Conservation (phyloP, 495 filamentous ascomycete species). For the Penicillium nucicola region DNA sequence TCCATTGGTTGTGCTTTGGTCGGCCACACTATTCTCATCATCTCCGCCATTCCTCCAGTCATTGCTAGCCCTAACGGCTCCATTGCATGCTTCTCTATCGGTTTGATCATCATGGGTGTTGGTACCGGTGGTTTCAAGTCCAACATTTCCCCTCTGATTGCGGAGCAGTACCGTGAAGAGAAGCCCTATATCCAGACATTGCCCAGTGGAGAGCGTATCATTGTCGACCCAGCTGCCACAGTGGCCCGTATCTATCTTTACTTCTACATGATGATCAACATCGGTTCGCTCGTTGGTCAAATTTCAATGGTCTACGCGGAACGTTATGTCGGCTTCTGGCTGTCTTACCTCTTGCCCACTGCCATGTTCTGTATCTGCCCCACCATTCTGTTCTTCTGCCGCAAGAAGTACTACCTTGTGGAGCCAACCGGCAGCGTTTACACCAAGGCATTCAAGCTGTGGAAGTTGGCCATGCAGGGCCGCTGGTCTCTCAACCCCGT, state of each 20-base stretch:
- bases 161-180: constrained; percentile 49
- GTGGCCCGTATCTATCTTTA: constrained; percentile 38
- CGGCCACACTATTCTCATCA: constrained; percentile 61
- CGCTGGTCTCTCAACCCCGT: constrained; percentile 58
- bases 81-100: constrained; percentile 59
- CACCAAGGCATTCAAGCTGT: constrained; percentile 52
- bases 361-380: constrained; percentile 57
- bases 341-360: constrained; percentile 70
- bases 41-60: constrained; percentile 53
- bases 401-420: constrained; percentile 53
- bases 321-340: constrained; percentile 74
- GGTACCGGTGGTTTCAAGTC: constrained; percentile 61
- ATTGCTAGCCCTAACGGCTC: constrained; percentile 21
- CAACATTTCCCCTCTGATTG: constrained; percentile 58
- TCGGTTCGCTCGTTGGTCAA: constrained; percentile 38
- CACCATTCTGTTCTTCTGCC: constrained; percentile 58
- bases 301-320: constrained; percentile 35
- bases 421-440: constrained; percentile 65
- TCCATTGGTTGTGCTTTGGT: constrained; percentile 55
- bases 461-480: constrained; percentile 57
- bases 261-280: constrained; percentile 56
- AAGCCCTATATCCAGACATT: constrained; percentile 43
- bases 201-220: constrained; percentile 58
- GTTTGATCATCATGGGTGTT: constrained; percentile 55
- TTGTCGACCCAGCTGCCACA: constrained; percentile 67